Percentiles rank a stretch among this genome's conserved stretches.
Conservation (phyloP, 2,329 filamentous ascomycete species). For the Aspergillus fischeri region DNA sequence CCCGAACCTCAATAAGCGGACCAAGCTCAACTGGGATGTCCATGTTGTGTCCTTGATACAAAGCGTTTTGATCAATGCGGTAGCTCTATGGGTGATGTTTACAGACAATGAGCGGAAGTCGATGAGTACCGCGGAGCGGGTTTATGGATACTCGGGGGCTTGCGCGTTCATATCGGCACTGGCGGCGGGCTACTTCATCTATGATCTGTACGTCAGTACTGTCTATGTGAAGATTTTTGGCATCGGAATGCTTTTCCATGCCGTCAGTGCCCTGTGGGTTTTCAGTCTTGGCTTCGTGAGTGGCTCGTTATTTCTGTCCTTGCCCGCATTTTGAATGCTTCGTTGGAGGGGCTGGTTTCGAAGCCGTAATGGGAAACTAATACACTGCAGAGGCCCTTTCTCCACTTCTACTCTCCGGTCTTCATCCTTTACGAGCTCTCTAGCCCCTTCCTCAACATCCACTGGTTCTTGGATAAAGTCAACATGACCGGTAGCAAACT, state of each 20-base stretch:
- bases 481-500: conserved; percentile 58
- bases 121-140: conserved; percentile 50
- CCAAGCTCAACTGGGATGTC: conserved; percentile 63
- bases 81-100: conserved; percentile 57
- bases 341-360: background rate
- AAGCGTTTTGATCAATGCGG: conserved; percentile 51
- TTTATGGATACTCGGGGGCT: conserved; percentile 60
- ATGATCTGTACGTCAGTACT: conserved; percentile 57
- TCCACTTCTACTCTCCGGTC: conserved; percentile 61
- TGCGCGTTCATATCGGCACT: conserved; percentile 57
- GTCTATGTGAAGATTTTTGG: conserved; percentile 57
- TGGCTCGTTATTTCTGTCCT: conserved; percentile 15
- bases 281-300: conserved; percentile 62
- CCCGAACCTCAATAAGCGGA: conserved; percentile 50
- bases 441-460: conserved; percentile 63
- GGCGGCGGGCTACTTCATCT: conserved; percentile 61
- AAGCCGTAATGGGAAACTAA: background rate
- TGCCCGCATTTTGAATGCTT: background rate
- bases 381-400: conserved; percentile 54
- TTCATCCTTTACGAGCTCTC: conserved; percentile 68
- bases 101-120: conserved; percentile 52
- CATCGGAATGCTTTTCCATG: conserved; percentile 59
- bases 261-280: conserved; percentile 56
- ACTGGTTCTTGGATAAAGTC: conserved; percentile 68
- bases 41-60: conserved; percentile 62